phyloP scores from a whole-genome alignment of 2,329 filamentous ascomycete genomes.

The Cercospora nicotianae region DNA sequence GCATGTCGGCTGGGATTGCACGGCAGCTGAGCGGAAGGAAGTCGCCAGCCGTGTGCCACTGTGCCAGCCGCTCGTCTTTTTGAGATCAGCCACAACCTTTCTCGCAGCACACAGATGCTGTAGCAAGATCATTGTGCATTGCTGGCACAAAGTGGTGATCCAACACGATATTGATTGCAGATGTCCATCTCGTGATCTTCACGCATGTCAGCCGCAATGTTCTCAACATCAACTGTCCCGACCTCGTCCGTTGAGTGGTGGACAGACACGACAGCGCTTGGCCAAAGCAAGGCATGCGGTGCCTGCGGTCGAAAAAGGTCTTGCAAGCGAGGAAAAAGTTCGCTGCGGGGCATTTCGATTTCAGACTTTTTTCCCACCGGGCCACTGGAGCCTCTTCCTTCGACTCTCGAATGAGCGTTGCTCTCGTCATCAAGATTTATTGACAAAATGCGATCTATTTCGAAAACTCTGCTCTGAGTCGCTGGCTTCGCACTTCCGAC shows the following conservation, averaged over 20 bases:
- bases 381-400: neutral
- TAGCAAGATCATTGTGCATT: neutral
- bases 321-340: neutral
- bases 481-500: constrained; percentile 9
- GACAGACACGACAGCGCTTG: neutral
- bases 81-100: constrained; percentile 18
- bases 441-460: neutral
- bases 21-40: constrained; percentile 10
- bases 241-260: constrained; percentile 1
- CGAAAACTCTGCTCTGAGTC: neutral
- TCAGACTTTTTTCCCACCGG: neutral
- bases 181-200: neutral
- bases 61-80: constrained; percentile 8
- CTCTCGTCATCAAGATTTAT: neutral
- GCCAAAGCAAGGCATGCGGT: constrained; percentile 13
- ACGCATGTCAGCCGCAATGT: constrained; percentile 4
- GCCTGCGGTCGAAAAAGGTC: neutral
- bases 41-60: constrained; percentile 8
- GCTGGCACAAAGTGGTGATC: neutral
- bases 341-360: constrained; percentile 7
- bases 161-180: neutral
- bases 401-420: neutral
- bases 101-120: constrained; percentile 12
- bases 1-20: constrained; percentile 5
- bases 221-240: neutral